Percentiles rank a stretch among this genome's conserved stretches.
Evolutionary conservation across 129 eudicot species (phyloP).

Genomic region (Artemisia annua): DNA sequence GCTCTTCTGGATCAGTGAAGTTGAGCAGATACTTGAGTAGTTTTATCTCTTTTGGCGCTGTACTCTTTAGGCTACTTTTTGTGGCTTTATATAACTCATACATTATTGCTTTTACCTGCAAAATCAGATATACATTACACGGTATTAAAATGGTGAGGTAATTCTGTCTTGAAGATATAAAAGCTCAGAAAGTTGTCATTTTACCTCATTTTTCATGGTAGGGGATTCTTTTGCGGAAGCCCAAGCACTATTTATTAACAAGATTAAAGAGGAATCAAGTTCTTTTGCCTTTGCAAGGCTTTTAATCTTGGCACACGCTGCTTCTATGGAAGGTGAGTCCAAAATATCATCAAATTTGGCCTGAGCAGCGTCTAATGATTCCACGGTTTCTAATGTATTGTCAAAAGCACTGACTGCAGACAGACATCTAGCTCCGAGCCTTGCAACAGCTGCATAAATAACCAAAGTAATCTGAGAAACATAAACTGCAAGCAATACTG

Average conservation of each 20-base stretch:
- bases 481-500: neutral
- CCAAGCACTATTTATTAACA: constrained; percentile 90
- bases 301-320: constrained; percentile 85
- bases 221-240: constrained; percentile 90
- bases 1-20: constrained; percentile 93
- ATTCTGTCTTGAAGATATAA: neutral
- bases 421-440: constrained; percentile 94
- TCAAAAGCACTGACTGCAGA: constrained; percentile 96
- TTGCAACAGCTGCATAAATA: constrained; percentile 68
- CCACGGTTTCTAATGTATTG: constrained; percentile 80
- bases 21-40: constrained; percentile 83
- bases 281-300: constrained; percentile 92
- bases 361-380: constrained; percentile 82
- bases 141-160: neutral
- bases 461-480: constrained; percentile 15
- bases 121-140: neutral
- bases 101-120: constrained; percentile 94
- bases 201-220: constrained; percentile 90
- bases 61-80: constrained; percentile 81
- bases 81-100: constrained; percentile 81
- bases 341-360: constrained; percentile 85
- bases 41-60: constrained; percentile 88
- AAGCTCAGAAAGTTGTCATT: constrained; percentile 8
- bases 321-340: constrained; percentile 78
- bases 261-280: constrained; percentile 87